phyloP scores from a whole-genome alignment of 768 basidiomycete species.

The Rhizopogon vinicolor region DNA sequence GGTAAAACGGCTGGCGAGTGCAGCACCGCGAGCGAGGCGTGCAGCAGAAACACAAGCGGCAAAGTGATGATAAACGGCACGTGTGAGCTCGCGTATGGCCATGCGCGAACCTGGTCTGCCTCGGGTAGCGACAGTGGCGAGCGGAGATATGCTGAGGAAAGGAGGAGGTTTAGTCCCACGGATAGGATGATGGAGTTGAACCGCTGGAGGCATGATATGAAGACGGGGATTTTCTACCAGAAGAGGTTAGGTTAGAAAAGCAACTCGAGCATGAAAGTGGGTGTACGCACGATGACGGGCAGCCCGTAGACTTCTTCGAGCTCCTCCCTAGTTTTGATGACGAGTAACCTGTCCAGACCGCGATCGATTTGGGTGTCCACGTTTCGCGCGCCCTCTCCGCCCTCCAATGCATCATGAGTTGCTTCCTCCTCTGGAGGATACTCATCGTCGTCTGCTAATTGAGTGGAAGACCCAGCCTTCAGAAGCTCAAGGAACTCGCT shows the following conservation, averaged over 20 bases:
- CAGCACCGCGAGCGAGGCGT: slow-evolving; percentile 53
- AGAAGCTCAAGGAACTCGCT: slow-evolving; percentile 32
- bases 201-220: slow-evolving; percentile 73
- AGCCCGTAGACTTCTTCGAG: slow-evolving; percentile 76
- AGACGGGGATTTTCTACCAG: slow-evolving; percentile 66
- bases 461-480: slow-evolving; percentile 8
- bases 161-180: slow-evolving; percentile 49
- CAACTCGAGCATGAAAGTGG: not conserved
- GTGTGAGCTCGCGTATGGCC: slow-evolving; percentile 21
- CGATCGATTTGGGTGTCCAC: slow-evolving; percentile 47
- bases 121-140: slow-evolving; percentile 38
- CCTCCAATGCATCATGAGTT: slow-evolving; percentile 7
- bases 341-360: slow-evolving; percentile 62
- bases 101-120: slow-evolving; percentile 11
- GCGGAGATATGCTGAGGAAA: slow-evolving; percentile 58
- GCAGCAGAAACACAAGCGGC: slow-evolving; percentile 40
- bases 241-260: slow-evolving; percentile 3
- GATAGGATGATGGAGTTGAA: slow-evolving; percentile 70
- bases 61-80: slow-evolving; percentile 35
- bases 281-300: slow-evolving; percentile 66
- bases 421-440: not conserved
- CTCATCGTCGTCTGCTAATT: slow-evolving; percentile 1
- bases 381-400: slow-evolving; percentile 7
- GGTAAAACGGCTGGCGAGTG: slow-evolving; percentile 68
- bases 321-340: slow-evolving; percentile 65